These are phyloP conservation scores for Karstenula rhodostoma DNA, from an alignment of 2,329 filamentous ascomycete genomes.

Conservation along the genomic window DNA sequence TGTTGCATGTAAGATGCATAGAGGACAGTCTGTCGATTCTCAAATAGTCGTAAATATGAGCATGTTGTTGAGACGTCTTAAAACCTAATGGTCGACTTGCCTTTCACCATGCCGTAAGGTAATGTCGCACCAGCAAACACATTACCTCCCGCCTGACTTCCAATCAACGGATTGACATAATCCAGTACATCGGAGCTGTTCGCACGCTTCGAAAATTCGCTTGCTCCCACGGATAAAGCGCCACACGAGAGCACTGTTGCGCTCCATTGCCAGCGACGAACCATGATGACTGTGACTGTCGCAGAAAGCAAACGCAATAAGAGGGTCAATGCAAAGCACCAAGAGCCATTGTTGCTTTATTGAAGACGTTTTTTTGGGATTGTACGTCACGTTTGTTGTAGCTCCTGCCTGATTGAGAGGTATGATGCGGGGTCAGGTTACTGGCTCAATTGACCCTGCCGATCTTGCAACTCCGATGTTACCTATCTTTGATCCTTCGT, in stretches of 20 bases:
- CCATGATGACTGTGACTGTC: constrained; percentile 2
- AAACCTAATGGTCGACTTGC: constrained; percentile 12
- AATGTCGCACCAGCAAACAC: constrained; percentile 57
- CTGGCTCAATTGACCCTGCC: constrained; percentile 17
- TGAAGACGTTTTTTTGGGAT: not conserved
- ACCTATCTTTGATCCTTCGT: not conserved
- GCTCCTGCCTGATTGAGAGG: constrained; percentile 32
- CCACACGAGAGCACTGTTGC: not conserved
- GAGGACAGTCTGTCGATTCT: too few species aligned
- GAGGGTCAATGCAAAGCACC: not conserved
- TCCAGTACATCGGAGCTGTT: constrained; percentile 38
- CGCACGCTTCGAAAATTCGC: constrained; percentile 11
- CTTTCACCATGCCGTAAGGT: constrained; percentile 58
- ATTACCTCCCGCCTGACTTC: constrained; percentile 55
- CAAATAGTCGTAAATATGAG: not conserved
- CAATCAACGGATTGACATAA: constrained; percentile 56
- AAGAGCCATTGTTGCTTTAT: constrained; percentile 9
- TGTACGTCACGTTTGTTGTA: constrained; percentile 27
- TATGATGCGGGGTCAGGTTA: constrained; percentile 39
- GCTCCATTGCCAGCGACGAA: not conserved
- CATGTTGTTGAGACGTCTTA: not conserved
- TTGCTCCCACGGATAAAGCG: not conserved
- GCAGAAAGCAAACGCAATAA: not conserved
- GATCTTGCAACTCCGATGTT: constrained; percentile 5
- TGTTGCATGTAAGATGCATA: not conserved